Evolutionary conservation across 2,329 filamentous ascomycete species (phyloP).

Genomic region (Cyanodermella asteris): DNA sequence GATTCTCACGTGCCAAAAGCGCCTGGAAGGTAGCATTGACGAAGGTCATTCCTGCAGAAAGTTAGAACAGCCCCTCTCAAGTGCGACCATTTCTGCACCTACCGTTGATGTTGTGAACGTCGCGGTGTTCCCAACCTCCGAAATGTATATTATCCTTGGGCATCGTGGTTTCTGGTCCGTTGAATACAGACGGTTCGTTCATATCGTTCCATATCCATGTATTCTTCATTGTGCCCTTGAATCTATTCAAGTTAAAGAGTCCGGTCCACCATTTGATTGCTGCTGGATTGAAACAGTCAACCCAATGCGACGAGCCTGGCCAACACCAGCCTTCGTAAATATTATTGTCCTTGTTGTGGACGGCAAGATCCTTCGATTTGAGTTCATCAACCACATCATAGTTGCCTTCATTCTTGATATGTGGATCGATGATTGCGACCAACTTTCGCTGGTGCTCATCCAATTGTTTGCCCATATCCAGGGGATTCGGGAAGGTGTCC

Average conservation of each 20-base stretch:
- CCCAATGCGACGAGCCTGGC: slow-evolving; percentile 91
- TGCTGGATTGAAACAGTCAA: slow-evolving; percentile 88
- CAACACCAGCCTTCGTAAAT: slow-evolving; percentile 96
- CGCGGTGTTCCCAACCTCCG: slow-evolving; percentile 86
- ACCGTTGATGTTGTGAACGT: slow-evolving; percentile 88
- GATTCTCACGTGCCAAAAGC: slow-evolving; percentile 63
- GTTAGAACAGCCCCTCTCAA: too few relatives aligned
- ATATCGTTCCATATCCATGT: slow-evolving; percentile 98
- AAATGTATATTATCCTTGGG: slow-evolving; percentile 92
- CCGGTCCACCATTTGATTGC: slow-evolving; percentile 77
- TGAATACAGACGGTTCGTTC: slow-evolving; percentile 98
- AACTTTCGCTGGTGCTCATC: slow-evolving; percentile 72
- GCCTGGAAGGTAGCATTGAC: slow-evolving; percentile 85
- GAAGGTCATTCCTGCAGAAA: slow-evolving; percentile 66
- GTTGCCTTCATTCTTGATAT: slow-evolving; percentile 77
- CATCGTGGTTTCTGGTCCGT: slow-evolving; percentile 95
- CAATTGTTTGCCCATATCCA: slow-evolving; percentile 71
- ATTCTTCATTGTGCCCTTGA: slow-evolving; percentile 70
- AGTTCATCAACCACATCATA: slow-evolving; percentile 63
- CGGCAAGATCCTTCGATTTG: slow-evolving; percentile 60
- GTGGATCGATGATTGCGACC: slow-evolving; percentile 86
- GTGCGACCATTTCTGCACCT: too few relatives aligned
- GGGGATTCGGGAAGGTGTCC: slow-evolving; percentile 67
- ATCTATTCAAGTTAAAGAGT: slow-evolving; percentile 70
- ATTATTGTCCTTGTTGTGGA: slow-evolving; percentile 74